Evolutionary conservation across 352 stramenopile species (phyloP), one percentile per base, ranked within the genome.

Genomic region (Globisporangium paroecandrum): DNA sequence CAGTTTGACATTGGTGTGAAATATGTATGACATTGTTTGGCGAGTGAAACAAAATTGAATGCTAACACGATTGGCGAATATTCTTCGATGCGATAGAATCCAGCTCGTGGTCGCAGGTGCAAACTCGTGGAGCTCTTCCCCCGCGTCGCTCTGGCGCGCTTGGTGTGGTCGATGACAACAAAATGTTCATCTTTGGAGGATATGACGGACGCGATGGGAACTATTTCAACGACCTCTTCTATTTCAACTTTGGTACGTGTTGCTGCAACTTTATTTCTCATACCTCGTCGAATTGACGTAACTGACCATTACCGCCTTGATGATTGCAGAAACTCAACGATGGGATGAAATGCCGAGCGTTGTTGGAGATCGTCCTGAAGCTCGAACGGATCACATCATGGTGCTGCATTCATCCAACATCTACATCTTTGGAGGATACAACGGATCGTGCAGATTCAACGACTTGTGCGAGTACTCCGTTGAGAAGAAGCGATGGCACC

Each of bases 131-230:
- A 8, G 46, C 66, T 15, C 64, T 95, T 13, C 89, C 89, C 1
- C 85, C 86, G 2, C 74, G 87, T 22, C 84, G 89, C 22, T 95
- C 87, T 0, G 89, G 89, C 0, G 89, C 89, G 5, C 68, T 94
- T n/a, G 87, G 86, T 10, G 86, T 94, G 8, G 82, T 94, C 1
- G 78, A 93, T 25, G 79, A 90, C 22, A 89, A 83, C 68, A 77
- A 89, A 65, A 94, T 96, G 89, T 96, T 91, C 71, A 87, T 96
- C 64, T 96, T 96, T 65, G 89, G 89, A 34, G 89, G 89, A n/a
- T 96, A 96, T 73, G 87, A 96, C 62, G 89, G 89, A 32, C 87
- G 89, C 36, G 87, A 95, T 58, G 89, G 87, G 64, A 95, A 94
- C 75, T 96, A 95, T 69, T 96, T 94, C 71, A 95, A 94, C 66